These are phyloP conservation scores for Moniliella sp. DNA, from an alignment of 1,284 basidiomycete genomes.

Conservation along the genomic window DNA sequence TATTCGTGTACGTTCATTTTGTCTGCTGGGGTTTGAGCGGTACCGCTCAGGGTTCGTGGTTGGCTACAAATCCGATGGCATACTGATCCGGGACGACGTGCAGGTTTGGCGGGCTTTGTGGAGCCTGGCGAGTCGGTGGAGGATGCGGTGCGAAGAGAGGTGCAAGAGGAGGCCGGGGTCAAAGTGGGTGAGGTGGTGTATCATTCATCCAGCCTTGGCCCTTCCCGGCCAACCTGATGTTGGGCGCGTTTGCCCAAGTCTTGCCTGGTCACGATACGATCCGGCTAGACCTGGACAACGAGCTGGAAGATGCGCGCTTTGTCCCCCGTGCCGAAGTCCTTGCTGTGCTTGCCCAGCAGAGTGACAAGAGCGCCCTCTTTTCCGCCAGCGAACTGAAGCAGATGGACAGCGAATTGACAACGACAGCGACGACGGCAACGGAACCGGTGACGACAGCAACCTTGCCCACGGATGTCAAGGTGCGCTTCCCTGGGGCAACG, in stretches of 20 bases:
- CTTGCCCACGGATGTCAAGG: not conserved
- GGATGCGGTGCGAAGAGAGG: conserved; percentile 69
- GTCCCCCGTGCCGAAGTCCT: conserved; percentile 56
- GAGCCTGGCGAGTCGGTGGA: conserved; percentile 48
- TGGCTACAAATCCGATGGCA: not conserved
- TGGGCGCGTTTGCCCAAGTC: conserved; percentile 40
- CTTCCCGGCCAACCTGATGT: conserved; percentile 63
- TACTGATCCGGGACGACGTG: conserved; percentile 34
- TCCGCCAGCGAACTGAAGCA: conserved; percentile 37
- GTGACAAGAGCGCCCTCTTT: too few relatives aligned
- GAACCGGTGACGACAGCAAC: conserved; percentile 15
- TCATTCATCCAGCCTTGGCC: conserved; percentile 63
- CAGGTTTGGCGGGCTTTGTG: conserved; percentile 31
- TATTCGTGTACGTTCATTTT: too few relatives aligned
- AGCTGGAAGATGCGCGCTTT: conserved; percentile 80
- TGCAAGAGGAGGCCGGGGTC: conserved; percentile 76
- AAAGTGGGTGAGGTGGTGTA: conserved; percentile 62
- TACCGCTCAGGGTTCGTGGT: conserved; percentile 1
- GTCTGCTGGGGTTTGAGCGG: conserved; percentile 2
- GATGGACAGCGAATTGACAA: conserved; percentile 43
- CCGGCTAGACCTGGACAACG: conserved; percentile 73
- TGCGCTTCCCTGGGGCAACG: conserved; percentile 33
- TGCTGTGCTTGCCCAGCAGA: conserved; percentile 43
- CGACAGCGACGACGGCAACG: conserved; percentile 38
- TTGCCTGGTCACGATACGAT: conserved; percentile 41